Base-by-base conservation (phyloP, 176 grass and related monocot species). In the Puccinellia tenuiflora region DNA sequence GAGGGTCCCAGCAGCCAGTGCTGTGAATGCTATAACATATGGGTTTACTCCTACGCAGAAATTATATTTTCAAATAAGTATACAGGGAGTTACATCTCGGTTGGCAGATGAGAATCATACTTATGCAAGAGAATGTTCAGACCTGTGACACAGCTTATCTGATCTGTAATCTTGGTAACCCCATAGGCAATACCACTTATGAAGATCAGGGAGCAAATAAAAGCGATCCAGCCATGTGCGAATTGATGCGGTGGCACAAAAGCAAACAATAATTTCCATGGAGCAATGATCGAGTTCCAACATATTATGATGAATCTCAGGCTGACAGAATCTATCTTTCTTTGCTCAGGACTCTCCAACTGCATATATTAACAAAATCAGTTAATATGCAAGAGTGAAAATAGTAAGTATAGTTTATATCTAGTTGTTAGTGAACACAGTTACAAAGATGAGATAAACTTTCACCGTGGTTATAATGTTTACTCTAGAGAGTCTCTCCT, bases 91-190 rank as follows among this genome's bases (percentile, higher is more conserved):
- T 65, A 80, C 21, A 51, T 68, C n/a, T 29, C n/a, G 12, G 18
- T 71, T 16, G 81, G 20, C 37, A 89, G 7, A 79, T 25, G 63
- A 72, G 53, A 37, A 72, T 45, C 16, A 63, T 72, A 63, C 24
- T 16, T 74, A 59, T 84, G 18, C 14, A 64, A 29, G 75, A 28
- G 56, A 47, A 47, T 77, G 39, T 90, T 77, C 26, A 40, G 85
- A 94, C 95, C 92, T 94, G 95, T 97, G 83, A 91, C 90, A 13
- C 88, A 97, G 75, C 95, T 97, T 75, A 97, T 97, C 63, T 90
- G 90, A 87, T 97, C 95, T 38, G 95, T 94, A 59, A 97, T 73
- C 80, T 89, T 91, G 74, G 95, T 97, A 53, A 97, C 95, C 64
- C 84, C 90, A 74, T 92, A 97, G 67, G 95, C 90, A 82, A 97